phyloP scores from a whole-genome alignment of 2,329 filamentous ascomycete species.

The Talaromyces atroroseus region DNA sequence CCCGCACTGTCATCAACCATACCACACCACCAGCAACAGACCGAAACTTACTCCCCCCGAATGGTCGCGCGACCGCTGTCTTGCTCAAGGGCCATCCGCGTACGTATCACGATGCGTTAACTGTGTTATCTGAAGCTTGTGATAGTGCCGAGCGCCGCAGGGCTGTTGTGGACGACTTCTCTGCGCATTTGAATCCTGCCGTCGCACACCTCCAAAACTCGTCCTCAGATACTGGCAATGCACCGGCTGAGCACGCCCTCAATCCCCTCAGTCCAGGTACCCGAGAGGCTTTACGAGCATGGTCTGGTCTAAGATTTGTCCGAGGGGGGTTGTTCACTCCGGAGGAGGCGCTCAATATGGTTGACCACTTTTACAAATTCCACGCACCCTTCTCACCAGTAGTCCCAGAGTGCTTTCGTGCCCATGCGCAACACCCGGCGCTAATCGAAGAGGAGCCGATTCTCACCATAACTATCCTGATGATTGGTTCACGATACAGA shows the following conservation, averaged over 20 bases:
- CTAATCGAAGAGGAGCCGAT: conserved; percentile 80
- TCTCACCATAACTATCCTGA: conserved; percentile 74
- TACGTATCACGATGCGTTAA: conserved; percentile 16
- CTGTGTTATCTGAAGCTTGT: conserved; percentile 14
- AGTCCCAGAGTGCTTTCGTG: conserved; percentile 73
- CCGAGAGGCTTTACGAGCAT: conserved; percentile 65
- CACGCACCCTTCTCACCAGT: conserved; percentile 82
- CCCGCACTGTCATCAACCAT: neutral
- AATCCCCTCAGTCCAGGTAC: neutral
- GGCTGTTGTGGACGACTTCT: no score
- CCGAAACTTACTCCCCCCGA: neutral
- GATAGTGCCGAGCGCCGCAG: conserved; percentile 5
- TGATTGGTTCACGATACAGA: conserved; percentile 76
- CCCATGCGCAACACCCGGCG: conserved; percentile 65
- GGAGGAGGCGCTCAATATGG: conserved; percentile 77
- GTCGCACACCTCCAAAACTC: neutral
- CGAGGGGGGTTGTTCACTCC: conserved; percentile 89
- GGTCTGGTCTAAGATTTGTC: conserved; percentile 82
- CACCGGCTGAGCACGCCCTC: neutral
- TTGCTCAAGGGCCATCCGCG: conserved; percentile 14
- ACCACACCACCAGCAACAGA: neutral
- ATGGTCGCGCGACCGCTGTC: conserved; percentile 13
- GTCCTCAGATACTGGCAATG: no score
- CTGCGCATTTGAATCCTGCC: neutral
- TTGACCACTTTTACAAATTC: conserved; percentile 85